A percentile compares a stretch with the other conserved stretches of the same genome.
These are phyloP conservation scores for Trichoderma erinaceum DNA, from an alignment of 495 filamentous ascomycete species.

Conservation along the genomic window DNA sequence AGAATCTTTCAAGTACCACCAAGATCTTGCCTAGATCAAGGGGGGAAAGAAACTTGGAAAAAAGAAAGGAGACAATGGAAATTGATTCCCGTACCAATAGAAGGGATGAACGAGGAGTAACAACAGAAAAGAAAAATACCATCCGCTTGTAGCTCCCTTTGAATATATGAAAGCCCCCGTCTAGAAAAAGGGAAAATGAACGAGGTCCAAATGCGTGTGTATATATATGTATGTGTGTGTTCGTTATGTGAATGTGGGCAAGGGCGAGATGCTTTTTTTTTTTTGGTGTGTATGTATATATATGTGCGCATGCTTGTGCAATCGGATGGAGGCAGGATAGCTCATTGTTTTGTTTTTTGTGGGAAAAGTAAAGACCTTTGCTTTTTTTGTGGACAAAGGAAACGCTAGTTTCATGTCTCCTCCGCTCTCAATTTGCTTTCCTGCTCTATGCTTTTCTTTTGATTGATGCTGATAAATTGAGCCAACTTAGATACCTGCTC, in stretches of 20 bases:
- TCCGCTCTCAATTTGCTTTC: not conserved
- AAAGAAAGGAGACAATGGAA: not conserved
- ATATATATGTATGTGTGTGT: not conserved
- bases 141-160: conserved; percentile 9
- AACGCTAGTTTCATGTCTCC: not conserved
- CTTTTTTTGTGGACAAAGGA: not conserved
- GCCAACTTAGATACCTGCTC: conserved; percentile 10
- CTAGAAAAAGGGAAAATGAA: not conserved
- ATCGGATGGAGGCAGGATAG: no score
- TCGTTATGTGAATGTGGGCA: not conserved
- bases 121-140: not conserved
- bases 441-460: not conserved
- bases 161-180: not conserved
- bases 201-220: not conserved
- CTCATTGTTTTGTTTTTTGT: no score
- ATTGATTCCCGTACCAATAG: not conserved
- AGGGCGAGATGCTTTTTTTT: not conserved
- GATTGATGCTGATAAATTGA: not conserved
- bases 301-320: no score
- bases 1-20: not conserved
- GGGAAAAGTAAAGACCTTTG: no score
- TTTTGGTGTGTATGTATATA: not conserved
- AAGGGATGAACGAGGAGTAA: not conserved
- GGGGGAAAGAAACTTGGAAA: not conserved
- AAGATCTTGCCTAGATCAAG: not conserved